phyloP scores from a whole-genome alignment of 495 filamentous ascomycete species.

The Podospora didyma region DNA sequence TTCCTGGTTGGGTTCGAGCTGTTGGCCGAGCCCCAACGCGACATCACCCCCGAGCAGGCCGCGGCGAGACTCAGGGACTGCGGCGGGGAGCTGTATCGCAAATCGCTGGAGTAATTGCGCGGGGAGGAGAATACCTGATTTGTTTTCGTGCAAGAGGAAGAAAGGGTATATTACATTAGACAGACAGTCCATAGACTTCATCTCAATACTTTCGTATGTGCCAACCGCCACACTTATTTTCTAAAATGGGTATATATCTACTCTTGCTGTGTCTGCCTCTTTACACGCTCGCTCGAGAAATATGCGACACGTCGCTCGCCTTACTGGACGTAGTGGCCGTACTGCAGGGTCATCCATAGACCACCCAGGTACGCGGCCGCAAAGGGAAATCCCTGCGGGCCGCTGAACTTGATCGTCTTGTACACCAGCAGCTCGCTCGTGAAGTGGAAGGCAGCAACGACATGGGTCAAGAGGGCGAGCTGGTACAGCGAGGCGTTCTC shows the following conservation, averaged over 20 bases:
- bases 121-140: neutral
- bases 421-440: conserved; percentile 72
- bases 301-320: neutral
- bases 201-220: neutral
- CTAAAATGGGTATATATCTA: neutral
- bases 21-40: conserved; percentile 93
- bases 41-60: conserved; percentile 97
- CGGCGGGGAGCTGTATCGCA: conserved; percentile 80
- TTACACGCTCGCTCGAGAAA: no score
- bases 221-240: neutral
- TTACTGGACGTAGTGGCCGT: conserved; percentile 56
- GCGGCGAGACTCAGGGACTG: conserved; percentile 69
- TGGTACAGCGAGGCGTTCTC: conserved; percentile 66
- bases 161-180: neutral
- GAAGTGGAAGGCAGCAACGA: conserved; percentile 77
- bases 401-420: conserved; percentile 64
- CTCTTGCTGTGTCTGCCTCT: no score
- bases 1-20: conserved; percentile 95
- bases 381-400: conserved; percentile 67
- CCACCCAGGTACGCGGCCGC: conserved; percentile 64
- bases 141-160: conserved; percentile 3
- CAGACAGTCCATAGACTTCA: neutral
- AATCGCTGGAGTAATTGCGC: conserved; percentile 51
- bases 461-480: conserved; percentile 74
- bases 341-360: conserved; percentile 79